Base-by-base conservation (phyloP, 2,329 filamentous ascomycete genomes). In the Fusarium proliferatum region DNA sequence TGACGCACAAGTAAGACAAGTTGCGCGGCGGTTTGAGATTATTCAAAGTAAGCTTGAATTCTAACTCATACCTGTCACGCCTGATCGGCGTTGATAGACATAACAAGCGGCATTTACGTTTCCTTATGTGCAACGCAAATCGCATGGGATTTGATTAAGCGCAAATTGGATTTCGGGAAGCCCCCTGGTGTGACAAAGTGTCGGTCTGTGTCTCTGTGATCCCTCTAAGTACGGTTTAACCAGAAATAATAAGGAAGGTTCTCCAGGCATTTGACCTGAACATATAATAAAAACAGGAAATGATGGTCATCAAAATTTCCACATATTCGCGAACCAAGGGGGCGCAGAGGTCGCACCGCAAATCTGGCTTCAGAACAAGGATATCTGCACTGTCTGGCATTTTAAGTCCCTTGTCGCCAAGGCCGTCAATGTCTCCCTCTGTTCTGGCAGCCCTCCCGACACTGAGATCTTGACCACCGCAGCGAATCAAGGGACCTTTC, bases 1-100 rank as follows among this genome's bases (percentile, higher is more conserved):
- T 69, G 52, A 74, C 68, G 64, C 61, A 60, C 53, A 42, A 67
- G 46, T 72, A 64, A 76, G 64, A 78, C 74, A 77, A 69, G 55
- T 77, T 77, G 72, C 72, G 73, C 75, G 74, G 70, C 71, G 52
- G 71, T 77, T 73, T 77, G 71, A 73, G 70, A 71, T 69, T 74
- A 74, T 76, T 76, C 60, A 63, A 77, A 78, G 74, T 77, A 77
- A 77, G 76, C 76, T 77, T 77, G 76, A 77, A 76, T 69, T 77
- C 67, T 76, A 77, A 64, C 64, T 66, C 64, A 67, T 39, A 73
- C 61, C 62, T 67, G 73, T 67, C 58, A 64, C 63, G 45, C 62
- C 62, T 56, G 71, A 69, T 74, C 67, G 69, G 55, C 69, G 56
- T 64, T 45, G 62, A 76, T 73, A 71, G 74, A 73, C 53, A 69